Base-by-base conservation (phyloP, 1,284 basidiomycete genomes). In the Pseudozyma hubeiensis region DNA sequence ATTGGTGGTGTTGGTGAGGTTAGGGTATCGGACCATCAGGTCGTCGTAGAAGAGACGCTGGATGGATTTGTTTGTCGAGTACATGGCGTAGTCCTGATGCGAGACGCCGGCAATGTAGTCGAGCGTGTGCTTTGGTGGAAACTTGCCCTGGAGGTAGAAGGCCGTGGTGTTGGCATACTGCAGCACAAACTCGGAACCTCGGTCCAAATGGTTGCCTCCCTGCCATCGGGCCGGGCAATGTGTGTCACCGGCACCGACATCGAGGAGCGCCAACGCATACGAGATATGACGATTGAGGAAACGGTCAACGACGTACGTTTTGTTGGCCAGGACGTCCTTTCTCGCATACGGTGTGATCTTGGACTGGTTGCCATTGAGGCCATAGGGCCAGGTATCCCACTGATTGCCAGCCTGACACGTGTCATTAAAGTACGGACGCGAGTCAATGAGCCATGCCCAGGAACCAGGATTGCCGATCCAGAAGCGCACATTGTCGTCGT, bases 351-450 rank as follows among this genome's bases (percentile, higher is more conserved):
- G 45, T 31, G 70, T 65, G 35, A 81, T 66, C 24, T 65, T 64
- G 16, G 80, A 62, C 45, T 72, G 56, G 19, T 66, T 72, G 43
- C 80, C 80, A 11, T 75, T 61, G 16, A 83, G 62, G 10, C 81
- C 81, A 52, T 82, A 83, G 49, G 81, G 81, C 75, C 80, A 83
- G 7, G 78, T 59, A 48, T 83, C 76, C 56, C 56, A 73, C 3
- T 30, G 43, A 34, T 68, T 71, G 43, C 30, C 44, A 19, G 47
- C 50, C 2, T 44, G 34, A 46, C 80, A 83, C 10, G 63, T 40
- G 24, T 60, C 49, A 62, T 65, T n/a, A n/a, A n/a, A n/a, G 56
- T 73, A 61, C 7, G 79, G 79, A 24, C 81, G 72, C 7, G 66
- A 61, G 34, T 71, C 63, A 41, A 62, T 67, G 40, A 83, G 61